These are phyloP conservation scores for Hypholoma sublateritium DNA, from an alignment of 768 basidiomycete genomes.

Conservation along the genomic window DNA sequence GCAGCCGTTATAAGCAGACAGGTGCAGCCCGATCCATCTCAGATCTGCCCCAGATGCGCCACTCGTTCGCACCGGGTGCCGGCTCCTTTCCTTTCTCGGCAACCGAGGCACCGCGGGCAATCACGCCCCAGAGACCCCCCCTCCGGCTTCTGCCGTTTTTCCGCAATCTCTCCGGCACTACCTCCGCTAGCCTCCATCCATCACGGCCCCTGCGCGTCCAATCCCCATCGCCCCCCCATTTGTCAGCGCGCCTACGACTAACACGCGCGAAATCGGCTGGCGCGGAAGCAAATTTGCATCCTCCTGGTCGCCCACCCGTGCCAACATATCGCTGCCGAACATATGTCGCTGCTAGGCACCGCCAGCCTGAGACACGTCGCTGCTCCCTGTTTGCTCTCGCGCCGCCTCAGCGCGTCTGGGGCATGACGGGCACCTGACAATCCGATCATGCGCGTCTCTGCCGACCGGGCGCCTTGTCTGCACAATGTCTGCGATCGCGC, in stretches of 20 bases:
- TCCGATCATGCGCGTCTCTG: no score
- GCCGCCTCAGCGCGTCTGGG: no score
- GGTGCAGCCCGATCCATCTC: slow-evolving; percentile 5
- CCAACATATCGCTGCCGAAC: no score
- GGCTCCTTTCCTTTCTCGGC: slow-evolving; percentile 15
- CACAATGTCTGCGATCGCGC: no score
- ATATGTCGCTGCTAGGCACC: no score
- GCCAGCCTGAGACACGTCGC: no score
- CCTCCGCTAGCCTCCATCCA: slow-evolving; percentile 1
- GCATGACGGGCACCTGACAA: no score
- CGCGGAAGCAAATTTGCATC: no score
- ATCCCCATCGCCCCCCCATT: not conserved
- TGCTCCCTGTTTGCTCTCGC: no score
- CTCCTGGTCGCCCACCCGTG: no score
- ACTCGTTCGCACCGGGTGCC: slow-evolving; percentile 26
- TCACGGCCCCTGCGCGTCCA: slow-evolving; percentile 3
- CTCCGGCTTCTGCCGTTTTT: slow-evolving; percentile 15
- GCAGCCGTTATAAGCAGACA: slow-evolving; percentile 27
- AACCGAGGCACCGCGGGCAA: slow-evolving; percentile 27
- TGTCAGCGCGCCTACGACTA: not conserved
- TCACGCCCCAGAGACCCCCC: slow-evolving; percentile 12
- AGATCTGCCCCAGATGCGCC: slow-evolving; percentile 16
- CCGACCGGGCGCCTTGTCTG: no score
- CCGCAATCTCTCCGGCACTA: slow-evolving; percentile 16
- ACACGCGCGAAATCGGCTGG: no score